These are phyloP conservation scores for Arxiozyma heterogenica DNA, from an alignment of 1,139 yeast genomes.

Conservation along the genomic window DNA sequence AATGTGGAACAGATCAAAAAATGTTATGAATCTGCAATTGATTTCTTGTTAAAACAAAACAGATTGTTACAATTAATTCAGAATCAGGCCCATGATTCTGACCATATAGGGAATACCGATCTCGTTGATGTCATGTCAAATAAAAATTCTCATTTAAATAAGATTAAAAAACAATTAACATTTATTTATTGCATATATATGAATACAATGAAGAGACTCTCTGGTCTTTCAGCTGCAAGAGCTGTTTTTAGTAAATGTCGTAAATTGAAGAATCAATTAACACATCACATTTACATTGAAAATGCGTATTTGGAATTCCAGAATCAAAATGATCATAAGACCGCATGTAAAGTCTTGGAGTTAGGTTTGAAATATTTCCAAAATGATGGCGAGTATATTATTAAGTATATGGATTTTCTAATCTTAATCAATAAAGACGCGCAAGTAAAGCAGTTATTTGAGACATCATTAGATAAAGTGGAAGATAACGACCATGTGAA, in stretches of 20 bases:
- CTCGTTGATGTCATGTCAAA: neutral
- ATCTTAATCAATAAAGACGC: conserved; percentile 67
- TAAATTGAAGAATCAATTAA: conserved; percentile 41
- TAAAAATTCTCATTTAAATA: conserved; percentile 7
- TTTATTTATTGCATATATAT: conserved; percentile 44
- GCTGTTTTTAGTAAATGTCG: conserved; percentile 51
- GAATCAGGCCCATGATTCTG: conserved; percentile 7
- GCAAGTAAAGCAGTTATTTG: conserved; percentile 76
- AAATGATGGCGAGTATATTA: conserved; percentile 51
- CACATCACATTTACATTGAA: conserved; percentile 71
- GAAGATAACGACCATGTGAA: conserved; percentile 30
- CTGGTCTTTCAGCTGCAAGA: conserved; percentile 67
- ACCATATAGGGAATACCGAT: neutral
- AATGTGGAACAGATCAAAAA: conserved; percentile 45
- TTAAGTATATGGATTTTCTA: conserved; percentile 64
- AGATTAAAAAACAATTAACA: conserved; percentile 19
- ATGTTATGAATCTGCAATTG: conserved; percentile 44
- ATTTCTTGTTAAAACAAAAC: conserved; percentile 34
- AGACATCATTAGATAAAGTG: conserved; percentile 46
- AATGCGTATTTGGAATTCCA: conserved; percentile 78
- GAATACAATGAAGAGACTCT: conserved; percentile 52
- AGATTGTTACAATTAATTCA: conserved; percentile 22
- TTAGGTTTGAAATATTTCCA: conserved; percentile 60
- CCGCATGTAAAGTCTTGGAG: conserved; percentile 72
- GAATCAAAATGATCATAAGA: conserved; percentile 47